These are phyloP conservation scores for Cladosporium sp. DNA, from an alignment of 2,329 filamentous ascomycete genomes.

Conservation along the genomic window DNA sequence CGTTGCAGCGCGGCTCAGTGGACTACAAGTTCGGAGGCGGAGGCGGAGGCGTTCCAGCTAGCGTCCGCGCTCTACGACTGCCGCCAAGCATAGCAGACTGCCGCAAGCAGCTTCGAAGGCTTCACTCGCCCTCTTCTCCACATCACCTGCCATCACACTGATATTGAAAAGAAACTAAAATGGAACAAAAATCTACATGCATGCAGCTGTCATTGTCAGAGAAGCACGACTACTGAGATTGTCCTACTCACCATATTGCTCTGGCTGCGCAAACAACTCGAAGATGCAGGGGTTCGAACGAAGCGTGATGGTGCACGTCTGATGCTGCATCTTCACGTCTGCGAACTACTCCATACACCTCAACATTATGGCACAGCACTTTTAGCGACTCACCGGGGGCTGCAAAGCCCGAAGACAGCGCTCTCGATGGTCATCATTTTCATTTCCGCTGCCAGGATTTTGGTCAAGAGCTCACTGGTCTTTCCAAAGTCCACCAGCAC, in stretches of 20 bases:
- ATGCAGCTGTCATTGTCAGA: too few species aligned
- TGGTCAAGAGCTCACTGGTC: background rate
- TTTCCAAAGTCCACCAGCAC: background rate
- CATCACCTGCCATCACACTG: background rate
- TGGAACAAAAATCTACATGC: too few species aligned
- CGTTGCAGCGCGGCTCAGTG: background rate
- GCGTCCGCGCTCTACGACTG: background rate
- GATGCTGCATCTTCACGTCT: background rate
- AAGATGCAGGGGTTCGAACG: background rate
- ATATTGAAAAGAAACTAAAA: background rate
- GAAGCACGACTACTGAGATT: background rate
- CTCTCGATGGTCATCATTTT: background rate
- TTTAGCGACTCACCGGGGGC: background rate
- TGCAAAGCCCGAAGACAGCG: background rate
- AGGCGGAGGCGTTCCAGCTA: background rate
- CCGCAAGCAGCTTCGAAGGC: background rate
- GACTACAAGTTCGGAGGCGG: constrained; percentile 6
- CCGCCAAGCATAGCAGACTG: constrained; percentile 7
- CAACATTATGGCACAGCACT: background rate
- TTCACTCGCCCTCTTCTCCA: background rate
- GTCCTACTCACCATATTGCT: background rate
- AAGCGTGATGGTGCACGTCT: background rate
- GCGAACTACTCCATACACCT: background rate
- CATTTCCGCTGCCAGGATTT: background rate
- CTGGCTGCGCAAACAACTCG: background rate